phyloP scores from a whole-genome alignment of 768 basidiomycete species.

The Hortiboletus campestris region DNA sequence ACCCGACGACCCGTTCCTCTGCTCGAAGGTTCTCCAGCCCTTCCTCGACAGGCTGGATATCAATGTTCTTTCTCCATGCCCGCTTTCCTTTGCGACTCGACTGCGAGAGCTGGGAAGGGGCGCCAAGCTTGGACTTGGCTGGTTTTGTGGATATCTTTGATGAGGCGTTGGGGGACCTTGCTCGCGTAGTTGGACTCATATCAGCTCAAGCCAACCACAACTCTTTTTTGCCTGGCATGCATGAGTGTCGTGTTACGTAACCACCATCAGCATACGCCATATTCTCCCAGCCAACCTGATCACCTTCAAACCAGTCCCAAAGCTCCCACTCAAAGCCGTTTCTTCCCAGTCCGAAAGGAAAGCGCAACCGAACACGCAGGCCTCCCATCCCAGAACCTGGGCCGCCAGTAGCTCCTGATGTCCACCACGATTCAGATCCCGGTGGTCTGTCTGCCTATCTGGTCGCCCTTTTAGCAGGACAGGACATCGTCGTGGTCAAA shows the following conservation, averaged over 20 bases:
- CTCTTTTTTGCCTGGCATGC: not conserved
- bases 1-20: conserved; percentile 86
- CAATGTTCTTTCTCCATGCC: conserved; percentile 92
- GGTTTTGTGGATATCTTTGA: conserved; percentile 8
- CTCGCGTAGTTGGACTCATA: conserved; percentile 8
- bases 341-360: too few relatives aligned
- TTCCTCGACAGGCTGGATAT: conserved; percentile 75
- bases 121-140: conserved; percentile 18
- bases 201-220: not conserved
- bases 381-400: too few relatives aligned
- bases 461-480: too few relatives aligned
- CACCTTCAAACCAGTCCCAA: too few relatives aligned
- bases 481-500: too few relatives aligned
- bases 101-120: conserved; percentile 44
- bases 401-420: too few relatives aligned
- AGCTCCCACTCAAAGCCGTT: too few relatives aligned
- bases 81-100: conserved; percentile 86
- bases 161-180: not conserved
- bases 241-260: conserved; percentile 2
- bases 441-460: too few relatives aligned
- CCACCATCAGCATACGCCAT: too few relatives aligned
- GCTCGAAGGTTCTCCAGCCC: conserved; percentile 71
- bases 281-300: too few relatives aligned
- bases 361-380: too few relatives aligned
- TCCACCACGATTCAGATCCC: too few relatives aligned